phyloP scores from a whole-genome alignment of 2,329 filamentous ascomycete species.

The Sarocladium brachiariae region DNA sequence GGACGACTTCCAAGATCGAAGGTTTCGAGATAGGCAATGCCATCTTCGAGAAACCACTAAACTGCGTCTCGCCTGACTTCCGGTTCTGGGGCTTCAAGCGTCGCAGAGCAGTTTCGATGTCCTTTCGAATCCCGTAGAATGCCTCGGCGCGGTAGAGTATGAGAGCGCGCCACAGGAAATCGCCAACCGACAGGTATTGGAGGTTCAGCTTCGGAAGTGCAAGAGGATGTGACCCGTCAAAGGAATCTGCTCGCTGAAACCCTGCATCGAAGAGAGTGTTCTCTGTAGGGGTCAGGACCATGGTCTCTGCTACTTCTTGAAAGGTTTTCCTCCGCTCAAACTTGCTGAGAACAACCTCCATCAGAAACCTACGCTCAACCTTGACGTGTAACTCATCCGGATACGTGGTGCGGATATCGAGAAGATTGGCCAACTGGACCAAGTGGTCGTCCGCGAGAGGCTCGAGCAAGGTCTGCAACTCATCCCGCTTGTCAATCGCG shows the following conservation, averaged over 20 bases:
- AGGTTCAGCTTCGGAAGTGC: slow-evolving; percentile 92
- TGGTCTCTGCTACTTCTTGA: slow-evolving; percentile 65
- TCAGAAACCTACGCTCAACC: slow-evolving; percentile 56
- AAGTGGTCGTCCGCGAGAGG: slow-evolving; percentile 70
- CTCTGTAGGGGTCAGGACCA: slow-evolving; percentile 81
- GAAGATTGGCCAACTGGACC: slow-evolving; percentile 55
- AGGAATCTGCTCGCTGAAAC: slow-evolving; percentile 74
- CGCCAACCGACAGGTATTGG: slow-evolving; percentile 89
- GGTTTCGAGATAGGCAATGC: slow-evolving; percentile 80
- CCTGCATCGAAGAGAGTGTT: slow-evolving; percentile 69
- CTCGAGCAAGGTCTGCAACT: slow-evolving; percentile 70
- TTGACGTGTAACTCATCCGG: slow-evolving; percentile 61
- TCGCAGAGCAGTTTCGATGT: slow-evolving; percentile 77
- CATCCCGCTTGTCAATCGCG: slow-evolving; percentile 71
- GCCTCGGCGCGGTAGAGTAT: slow-evolving; percentile 83
- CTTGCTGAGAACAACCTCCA: slow-evolving; percentile 65
- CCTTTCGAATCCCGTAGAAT: slow-evolving; percentile 88
- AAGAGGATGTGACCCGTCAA: slow-evolving; percentile 79
- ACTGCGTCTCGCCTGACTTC: slow-evolving; percentile 60
- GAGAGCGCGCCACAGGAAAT: slow-evolving; percentile 95
- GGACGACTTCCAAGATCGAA: slow-evolving; percentile 78
- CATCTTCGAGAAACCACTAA: slow-evolving; percentile 86
- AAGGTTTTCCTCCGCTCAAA: slow-evolving; percentile 78
- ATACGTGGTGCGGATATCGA: slow-evolving; percentile 79
- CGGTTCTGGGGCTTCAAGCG: slow-evolving; percentile 65